A percentile compares a stretch with the other conserved stretches of the same genome.
Evolutionary conservation across 495 filamentous ascomycete genomes (phyloP).

Genomic region (Trichoderma orchidacearum): DNA sequence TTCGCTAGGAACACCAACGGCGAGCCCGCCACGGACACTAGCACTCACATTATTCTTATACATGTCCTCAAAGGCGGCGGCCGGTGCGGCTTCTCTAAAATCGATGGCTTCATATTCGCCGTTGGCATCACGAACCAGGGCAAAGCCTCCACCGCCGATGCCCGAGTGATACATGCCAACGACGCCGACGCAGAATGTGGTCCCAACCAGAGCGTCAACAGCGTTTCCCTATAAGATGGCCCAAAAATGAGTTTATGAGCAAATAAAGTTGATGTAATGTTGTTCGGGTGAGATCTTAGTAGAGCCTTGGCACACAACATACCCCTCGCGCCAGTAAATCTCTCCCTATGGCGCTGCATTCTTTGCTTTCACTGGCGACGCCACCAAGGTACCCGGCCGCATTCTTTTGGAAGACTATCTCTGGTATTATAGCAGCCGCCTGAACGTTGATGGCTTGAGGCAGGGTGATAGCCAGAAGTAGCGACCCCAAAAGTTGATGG

Average conservation of each 20-base stretch:
- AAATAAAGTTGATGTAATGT: neutral
- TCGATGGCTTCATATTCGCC: constrained; percentile 66
- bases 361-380: constrained; percentile 62
- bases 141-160: constrained; percentile 82
- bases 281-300: neutral
- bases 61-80: constrained; percentile 67
- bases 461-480: neutral
- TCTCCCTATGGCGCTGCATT: constrained; percentile 66
- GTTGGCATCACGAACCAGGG: constrained; percentile 50
- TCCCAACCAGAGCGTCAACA: constrained; percentile 61
- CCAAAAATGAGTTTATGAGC: neutral
- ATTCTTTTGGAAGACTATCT: neutral
- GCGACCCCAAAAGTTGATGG: neutral
- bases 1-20: constrained; percentile 67
- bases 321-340: constrained; percentile 51
- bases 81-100: constrained; percentile 76
- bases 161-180: constrained; percentile 84
- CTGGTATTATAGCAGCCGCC: neutral
- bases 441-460: neutral
- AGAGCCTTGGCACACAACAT: constrained; percentile 5
- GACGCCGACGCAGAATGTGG: constrained; percentile 62
- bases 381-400: constrained; percentile 33
- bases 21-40: constrained; percentile 26
- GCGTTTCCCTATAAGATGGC: constrained; percentile 43
- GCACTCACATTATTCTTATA: constrained; percentile 33